phyloP scores from a whole-genome alignment of 441 rosid genomes.

The Sinapis alba region DNA sequence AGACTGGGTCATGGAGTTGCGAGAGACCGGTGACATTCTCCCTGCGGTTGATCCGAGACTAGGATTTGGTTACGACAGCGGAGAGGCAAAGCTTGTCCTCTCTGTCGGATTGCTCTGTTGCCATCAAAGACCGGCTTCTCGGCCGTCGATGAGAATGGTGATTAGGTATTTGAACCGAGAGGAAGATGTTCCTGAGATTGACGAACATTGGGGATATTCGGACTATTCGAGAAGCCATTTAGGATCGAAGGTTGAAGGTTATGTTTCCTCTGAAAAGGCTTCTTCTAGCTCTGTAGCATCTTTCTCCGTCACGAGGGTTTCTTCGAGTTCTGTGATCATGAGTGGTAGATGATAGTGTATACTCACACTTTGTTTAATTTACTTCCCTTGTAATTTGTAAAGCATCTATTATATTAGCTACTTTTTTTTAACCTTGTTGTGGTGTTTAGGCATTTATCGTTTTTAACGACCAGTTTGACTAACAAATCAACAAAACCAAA shows the following conservation, averaged over 20 bases:
- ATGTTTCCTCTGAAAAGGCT: slow-evolving; percentile 24
- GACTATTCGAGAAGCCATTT: not conserved
- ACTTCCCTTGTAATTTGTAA: not conserved
- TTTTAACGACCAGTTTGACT: slow-evolving; percentile 2
- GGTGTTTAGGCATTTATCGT: not conserved
- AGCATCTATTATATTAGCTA: not conserved
- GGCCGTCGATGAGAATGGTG: not conserved
- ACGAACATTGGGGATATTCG: not conserved
- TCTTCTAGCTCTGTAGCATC: not conserved
- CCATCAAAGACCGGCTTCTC: not conserved
- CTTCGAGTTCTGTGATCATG: slow-evolving; percentile 29
- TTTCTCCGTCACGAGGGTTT: slow-evolving; percentile 16
- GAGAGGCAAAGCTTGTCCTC: not conserved
- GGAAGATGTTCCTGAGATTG: not conserved
- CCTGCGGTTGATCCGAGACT: not conserved
- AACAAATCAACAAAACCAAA: not conserved
- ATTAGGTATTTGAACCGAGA: not conserved
- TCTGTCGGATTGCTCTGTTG: not conserved
- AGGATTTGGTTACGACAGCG: not conserved
- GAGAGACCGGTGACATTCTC: not conserved
- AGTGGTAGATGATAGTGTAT: slow-evolving; percentile 34
- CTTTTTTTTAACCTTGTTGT: not conserved
- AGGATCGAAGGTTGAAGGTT: slow-evolving; percentile 14
- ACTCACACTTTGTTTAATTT: not conserved
- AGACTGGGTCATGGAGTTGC: not conserved